Evolutionary conservation across 2,329 filamentous ascomycete species (phyloP).

Genomic region (Fusarium anguioides): DNA sequence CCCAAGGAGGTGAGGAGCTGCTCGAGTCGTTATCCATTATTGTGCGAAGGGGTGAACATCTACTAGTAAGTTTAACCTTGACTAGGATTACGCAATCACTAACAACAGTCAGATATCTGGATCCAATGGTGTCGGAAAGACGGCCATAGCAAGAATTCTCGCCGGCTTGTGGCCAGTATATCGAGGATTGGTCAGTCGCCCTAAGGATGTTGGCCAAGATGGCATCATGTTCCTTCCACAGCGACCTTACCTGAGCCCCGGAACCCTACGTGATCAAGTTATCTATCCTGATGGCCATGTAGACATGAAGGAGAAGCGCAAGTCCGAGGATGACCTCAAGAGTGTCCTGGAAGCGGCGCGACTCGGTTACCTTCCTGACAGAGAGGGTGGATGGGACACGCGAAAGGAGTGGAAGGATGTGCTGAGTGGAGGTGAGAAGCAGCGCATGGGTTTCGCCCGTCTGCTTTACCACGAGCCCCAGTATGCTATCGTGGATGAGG

Average conservation of each 20-base stretch:
- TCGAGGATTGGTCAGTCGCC: slow-evolving; percentile 88
- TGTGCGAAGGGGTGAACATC: slow-evolving; percentile 88
- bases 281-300: slow-evolving; percentile 96
- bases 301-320: slow-evolving; percentile 87
- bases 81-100: slow-evolving; percentile 12
- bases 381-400: slow-evolving; percentile 96
- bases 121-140: slow-evolving; percentile 94
- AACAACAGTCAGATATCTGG: slow-evolving; percentile 75
- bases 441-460: slow-evolving; percentile 90
- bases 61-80: slow-evolving; percentile 66
- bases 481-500: slow-evolving; percentile 95
- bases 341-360: slow-evolving; percentile 83
- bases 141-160: slow-evolving; percentile 84
- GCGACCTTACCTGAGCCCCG: slow-evolving; percentile 89
- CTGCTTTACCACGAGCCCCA: slow-evolving; percentile 93
- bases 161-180: slow-evolving; percentile 97
- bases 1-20: slow-evolving; percentile 90
- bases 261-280: slow-evolving; percentile 94
- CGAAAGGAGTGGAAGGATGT: slow-evolving; percentile 99
- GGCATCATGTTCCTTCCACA: slow-evolving; percentile 99
- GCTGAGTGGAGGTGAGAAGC: slow-evolving; percentile 96
- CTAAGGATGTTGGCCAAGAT: slow-evolving; percentile 81
- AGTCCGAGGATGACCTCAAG: slow-evolving; percentile 81
- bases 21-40: slow-evolving; percentile 90
- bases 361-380: slow-evolving; percentile 87